A percentile compares a stretch with the other conserved stretches of the same genome.
Conservation (phyloP, 2,329 filamentous ascomycete genomes). For the Hymenotorrendiella dingleyae region DNA sequence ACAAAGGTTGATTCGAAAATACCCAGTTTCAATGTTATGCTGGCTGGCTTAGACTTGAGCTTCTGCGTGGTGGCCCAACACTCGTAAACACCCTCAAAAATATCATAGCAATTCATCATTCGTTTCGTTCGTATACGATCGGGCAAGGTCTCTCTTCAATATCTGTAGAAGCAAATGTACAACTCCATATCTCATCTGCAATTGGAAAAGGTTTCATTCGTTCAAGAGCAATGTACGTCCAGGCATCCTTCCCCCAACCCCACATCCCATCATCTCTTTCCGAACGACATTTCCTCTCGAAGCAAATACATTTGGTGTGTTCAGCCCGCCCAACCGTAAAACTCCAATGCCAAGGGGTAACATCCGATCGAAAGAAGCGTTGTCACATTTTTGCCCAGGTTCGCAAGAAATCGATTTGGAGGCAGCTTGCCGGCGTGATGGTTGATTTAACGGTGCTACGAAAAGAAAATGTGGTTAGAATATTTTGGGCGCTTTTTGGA, state of each 20-base stretch:
- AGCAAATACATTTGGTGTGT: conserved; percentile 3
- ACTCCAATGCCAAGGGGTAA: conserved; percentile 9
- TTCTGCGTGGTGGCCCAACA: too few species aligned
- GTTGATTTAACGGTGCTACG: conserved; percentile 6
- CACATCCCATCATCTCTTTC: conserved; percentile 1
- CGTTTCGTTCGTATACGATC: too few species aligned
- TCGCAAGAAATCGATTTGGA: conserved; percentile 1
- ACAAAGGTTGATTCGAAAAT: too few species aligned
- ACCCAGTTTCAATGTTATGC: too few species aligned
- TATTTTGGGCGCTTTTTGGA: too few species aligned
- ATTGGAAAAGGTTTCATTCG: conserved; percentile 4
- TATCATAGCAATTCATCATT: too few species aligned
- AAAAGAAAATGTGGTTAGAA: not conserved
- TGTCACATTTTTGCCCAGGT: conserved; percentile 4
- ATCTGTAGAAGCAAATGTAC: conserved; percentile 5
- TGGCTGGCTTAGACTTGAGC: too few species aligned
- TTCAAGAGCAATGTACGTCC: conserved; percentile 6
- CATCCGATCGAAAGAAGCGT: conserved; percentile 1
- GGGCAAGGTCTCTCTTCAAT: conserved; percentile 1
- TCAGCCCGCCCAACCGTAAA: conserved; percentile 6
- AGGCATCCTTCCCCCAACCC: conserved; percentile 2
- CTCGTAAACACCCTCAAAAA: too few species aligned
- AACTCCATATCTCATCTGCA: conserved; percentile 4
- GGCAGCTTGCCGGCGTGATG: not conserved
- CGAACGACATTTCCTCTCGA: conserved; percentile 7